Evolutionary conservation across 176 grass and related monocot species (phyloP).

Genomic region (Lolium perenne): DNA sequence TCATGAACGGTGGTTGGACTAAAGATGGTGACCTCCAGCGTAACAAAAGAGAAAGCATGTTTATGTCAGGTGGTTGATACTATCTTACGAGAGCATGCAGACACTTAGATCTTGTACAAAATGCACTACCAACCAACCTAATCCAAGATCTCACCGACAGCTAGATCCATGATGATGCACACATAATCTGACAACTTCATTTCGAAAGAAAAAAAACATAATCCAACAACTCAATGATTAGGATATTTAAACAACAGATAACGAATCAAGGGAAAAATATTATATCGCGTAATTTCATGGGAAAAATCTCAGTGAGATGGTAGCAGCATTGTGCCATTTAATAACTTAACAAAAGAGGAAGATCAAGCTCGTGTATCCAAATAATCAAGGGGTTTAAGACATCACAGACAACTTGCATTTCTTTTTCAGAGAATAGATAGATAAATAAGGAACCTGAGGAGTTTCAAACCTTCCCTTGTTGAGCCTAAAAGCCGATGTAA

Average conservation of each 20-base stretch:
- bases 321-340: neutral
- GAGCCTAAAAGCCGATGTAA: neutral
- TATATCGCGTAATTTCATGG: neutral
- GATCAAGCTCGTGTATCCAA: neutral
- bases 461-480: neutral
- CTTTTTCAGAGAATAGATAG: neutral
- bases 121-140: constrained; percentile 6
- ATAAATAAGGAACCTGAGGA: neutral
- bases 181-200: neutral
- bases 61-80: neutral
- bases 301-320: neutral
- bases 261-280: neutral
- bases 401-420: neutral
- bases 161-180: neutral
- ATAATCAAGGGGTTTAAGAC: constrained; percentile 12
- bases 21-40: neutral
- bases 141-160: neutral
- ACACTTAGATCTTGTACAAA: neutral
- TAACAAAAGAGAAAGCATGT: neutral
- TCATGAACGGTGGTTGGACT: neutral
- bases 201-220: neutral
- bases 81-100: neutral
- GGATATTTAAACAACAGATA: neutral
- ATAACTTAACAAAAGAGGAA: neutral
- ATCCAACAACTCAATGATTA: neutral